Base-by-base conservation (phyloP, 2,329 filamentous ascomycete genomes). In the Fusarium azukiicola region DNA sequence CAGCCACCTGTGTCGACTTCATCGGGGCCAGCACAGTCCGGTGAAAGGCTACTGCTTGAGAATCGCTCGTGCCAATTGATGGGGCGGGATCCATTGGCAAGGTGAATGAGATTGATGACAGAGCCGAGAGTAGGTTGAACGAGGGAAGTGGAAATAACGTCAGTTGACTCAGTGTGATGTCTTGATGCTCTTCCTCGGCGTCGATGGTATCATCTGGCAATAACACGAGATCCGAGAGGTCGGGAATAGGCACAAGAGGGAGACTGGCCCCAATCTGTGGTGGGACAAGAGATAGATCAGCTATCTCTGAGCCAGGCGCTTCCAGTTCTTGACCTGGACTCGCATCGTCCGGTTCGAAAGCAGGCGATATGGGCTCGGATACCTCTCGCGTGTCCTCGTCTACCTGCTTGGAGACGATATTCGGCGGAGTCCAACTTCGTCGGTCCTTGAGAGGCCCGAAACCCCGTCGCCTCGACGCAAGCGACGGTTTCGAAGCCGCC, bases 11-110 rank as follows among this genome's bases (percentile, higher is more conserved):
- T 16, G 74, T 75, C 8, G 74, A 75, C 38, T 75, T 75, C 23
- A 75, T 32, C 23, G 74, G 74, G 1, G 74, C 74, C 21, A 75
- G 32, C 42, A 75, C 74, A 46, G 49, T 64, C 46, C 66, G 67
- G 27, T 75, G 74, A 27, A 75, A 75, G 38, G 71, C 54, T 16
- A 75, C 67, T 4, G 74, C 74, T 64, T 75, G 71, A 21, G 54
- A 49, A 11, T 75, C 74, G 21, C 63, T 70, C 58, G 42, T 73
- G 42, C 74, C 71, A 9, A 69, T 73, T 17, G 74, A 73, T 7
- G 74, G 74, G n/a, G 74, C 74, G 27, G 72, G 64, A 3, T 73
- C 58, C 13, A 70, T 23, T 3, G 38, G 73, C 47, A 27, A 54
- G 11, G n/a, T 27, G 54, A 71, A 74, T 40, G 40, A 69, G 69